Evolutionary conservation across 2,329 filamentous ascomycete species (phyloP).

Genomic region (Arthrobotrys megalospora): DNA sequence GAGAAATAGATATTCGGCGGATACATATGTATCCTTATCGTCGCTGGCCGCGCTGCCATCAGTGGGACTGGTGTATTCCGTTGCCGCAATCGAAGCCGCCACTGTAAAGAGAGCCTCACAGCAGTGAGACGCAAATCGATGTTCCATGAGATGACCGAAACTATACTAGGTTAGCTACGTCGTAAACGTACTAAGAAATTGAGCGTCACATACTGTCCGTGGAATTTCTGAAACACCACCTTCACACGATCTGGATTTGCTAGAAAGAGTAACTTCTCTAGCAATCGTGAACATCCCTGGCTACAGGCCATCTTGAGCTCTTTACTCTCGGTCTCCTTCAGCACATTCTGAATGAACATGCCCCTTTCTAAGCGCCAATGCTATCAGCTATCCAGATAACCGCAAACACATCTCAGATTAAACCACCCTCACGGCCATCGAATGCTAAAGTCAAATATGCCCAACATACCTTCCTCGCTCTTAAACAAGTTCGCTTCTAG

Average conservation of each 20-base stretch:
- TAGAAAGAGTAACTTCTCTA: slow-evolving; percentile 90
- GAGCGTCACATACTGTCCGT: slow-evolving; percentile 74
- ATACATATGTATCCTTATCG: slow-evolving; percentile 3
- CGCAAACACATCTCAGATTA: neutral
- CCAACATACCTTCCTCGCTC: slow-evolving; percentile 78
- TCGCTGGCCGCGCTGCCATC: neutral
- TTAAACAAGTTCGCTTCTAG: slow-evolving; percentile 91
- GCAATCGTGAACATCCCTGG: slow-evolving; percentile 91
- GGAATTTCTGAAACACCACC: slow-evolving; percentile 86
- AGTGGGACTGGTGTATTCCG: slow-evolving; percentile 73
- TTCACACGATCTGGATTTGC: slow-evolving; percentile 87
- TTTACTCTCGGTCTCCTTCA: slow-evolving; percentile 87
- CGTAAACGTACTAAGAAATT: neutral
- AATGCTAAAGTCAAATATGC: slow-evolving; percentile 70
- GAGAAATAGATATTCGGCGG: slow-evolving; percentile 40
- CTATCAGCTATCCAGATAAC: slow-evolving; percentile 17
- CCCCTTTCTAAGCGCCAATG: slow-evolving; percentile 66
- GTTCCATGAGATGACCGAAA: slow-evolving; percentile 90
- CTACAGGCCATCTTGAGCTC: slow-evolving; percentile 96
- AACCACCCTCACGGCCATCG: neutral
- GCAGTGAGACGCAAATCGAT: slow-evolving; percentile 97
- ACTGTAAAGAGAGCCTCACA: slow-evolving; percentile 93
- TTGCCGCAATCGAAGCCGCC: slow-evolving; percentile 82
- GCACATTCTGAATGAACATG: slow-evolving; percentile 81
- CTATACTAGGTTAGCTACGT: slow-evolving; percentile 66